These are phyloP conservation scores for Fusarium pininemorale DNA, from an alignment of 2,329 filamentous ascomycete genomes.

Conservation along the genomic window DNA sequence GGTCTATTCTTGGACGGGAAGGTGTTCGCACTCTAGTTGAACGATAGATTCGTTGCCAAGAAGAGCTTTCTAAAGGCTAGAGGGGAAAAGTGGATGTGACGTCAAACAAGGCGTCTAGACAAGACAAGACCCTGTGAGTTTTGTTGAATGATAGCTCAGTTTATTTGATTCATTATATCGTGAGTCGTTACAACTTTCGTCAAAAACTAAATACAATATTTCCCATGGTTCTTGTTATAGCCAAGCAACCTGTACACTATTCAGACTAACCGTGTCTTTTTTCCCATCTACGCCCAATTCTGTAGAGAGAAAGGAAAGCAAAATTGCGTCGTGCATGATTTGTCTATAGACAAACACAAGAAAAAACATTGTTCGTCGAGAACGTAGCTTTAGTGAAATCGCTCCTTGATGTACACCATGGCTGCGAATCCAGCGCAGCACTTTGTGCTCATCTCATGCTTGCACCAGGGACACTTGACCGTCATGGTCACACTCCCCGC, in stretches of 20 bases:
- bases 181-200: conserved; percentile 37
- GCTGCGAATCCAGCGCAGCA: conserved; percentile 77
- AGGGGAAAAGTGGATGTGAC: conserved; percentile 25
- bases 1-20: conserved; percentile 12
- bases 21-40: conserved; percentile 7
- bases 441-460: conserved; percentile 72
- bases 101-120: conserved; percentile 26
- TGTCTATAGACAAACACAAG: conserved; percentile 6
- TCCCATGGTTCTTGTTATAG: conserved; percentile 4
- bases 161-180: conserved; percentile 30
- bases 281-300: conserved; percentile 11
- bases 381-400: conserved; percentile 57
- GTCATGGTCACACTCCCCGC: conserved; percentile 67
- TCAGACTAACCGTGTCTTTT: conserved; percentile 3
- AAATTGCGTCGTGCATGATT: conserved; percentile 30
- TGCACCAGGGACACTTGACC: conserved; percentile 77
- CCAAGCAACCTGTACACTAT: conserved; percentile 7
- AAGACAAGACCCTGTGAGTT: neutral
- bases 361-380: neutral
- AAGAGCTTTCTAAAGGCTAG: neutral
- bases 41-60: conserved; percentile 18
- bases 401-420: conserved; percentile 72
- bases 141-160: neutral
- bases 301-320: neutral
- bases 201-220: conserved; percentile 30